Conservation (phyloP, 1,139 yeast genomes). For the Yamadazyma taylorii region DNA sequence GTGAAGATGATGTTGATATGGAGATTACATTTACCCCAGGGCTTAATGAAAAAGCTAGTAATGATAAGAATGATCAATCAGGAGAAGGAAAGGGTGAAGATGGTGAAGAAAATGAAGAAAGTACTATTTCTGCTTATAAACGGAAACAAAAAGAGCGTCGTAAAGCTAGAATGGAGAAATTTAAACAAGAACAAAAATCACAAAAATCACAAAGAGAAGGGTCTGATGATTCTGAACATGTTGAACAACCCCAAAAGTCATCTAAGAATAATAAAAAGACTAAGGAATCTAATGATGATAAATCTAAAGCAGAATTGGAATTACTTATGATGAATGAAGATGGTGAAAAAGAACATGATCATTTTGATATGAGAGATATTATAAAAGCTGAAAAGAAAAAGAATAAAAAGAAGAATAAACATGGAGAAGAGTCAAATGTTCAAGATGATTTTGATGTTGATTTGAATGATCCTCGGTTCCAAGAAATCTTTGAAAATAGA, state of each 20-base stretch:
- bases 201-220: conserved; percentile 24
- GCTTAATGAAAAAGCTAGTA: conserved; percentile 48
- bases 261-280: conserved; percentile 18
- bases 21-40: conserved; percentile 96
- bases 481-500: conserved; percentile 82
- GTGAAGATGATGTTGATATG: conserved; percentile 80
- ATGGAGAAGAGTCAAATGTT: conserved; percentile 39
- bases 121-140: conserved; percentile 78
- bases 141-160: conserved; percentile 93
- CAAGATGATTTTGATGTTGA: conserved; percentile 70
- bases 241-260: conserved; percentile 3
- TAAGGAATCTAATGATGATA: conserved; percentile 31
- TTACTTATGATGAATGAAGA: conserved; percentile 70
- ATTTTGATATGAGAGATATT: conserved; percentile 80
- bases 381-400: conserved; percentile 68
- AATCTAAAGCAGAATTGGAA: conserved; percentile 70
- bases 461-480: conserved; percentile 81
- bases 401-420: conserved; percentile 38
- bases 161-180: conserved; percentile 71
- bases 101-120: conserved; percentile 56
- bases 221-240: neutral
- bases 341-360: conserved; percentile 46
- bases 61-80: conserved; percentile 27
- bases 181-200: conserved; percentile 56
- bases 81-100: conserved; percentile 21